phyloP scores from a whole-genome alignment of 2,329 filamentous ascomycete genomes.

The Knoxdaviesia capensis region DNA sequence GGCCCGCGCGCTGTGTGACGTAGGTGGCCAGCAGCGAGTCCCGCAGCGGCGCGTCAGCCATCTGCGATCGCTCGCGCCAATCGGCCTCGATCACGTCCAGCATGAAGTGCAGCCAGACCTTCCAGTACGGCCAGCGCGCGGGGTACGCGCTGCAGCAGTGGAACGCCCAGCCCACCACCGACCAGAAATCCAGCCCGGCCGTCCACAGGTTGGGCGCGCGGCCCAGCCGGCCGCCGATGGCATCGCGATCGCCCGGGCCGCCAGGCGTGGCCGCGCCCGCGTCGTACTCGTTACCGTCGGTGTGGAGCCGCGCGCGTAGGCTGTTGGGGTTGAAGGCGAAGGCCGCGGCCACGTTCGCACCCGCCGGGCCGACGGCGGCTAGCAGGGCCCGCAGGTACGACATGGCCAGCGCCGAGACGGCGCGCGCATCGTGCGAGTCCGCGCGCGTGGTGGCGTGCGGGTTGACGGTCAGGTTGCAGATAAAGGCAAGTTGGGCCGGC shows the following conservation, averaged over 20 bases:
- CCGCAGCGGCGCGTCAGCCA: slow-evolving; percentile 14
- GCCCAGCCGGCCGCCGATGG: slow-evolving; percentile 38
- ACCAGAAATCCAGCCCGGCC: slow-evolving; percentile 76
- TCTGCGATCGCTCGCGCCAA: slow-evolving; percentile 24
- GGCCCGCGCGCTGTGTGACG: slow-evolving; percentile 23
- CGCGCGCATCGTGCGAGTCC: slow-evolving; percentile 34
- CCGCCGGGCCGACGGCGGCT: slow-evolving; percentile 44
- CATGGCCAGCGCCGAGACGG: slow-evolving; percentile 46
- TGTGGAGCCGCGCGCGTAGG: slow-evolving; percentile 11
- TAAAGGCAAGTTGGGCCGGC: slow-evolving; percentile 51
- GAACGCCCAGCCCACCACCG: slow-evolving; percentile 76
- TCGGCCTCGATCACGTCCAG: slow-evolving; percentile 59
- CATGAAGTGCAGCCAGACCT: slow-evolving; percentile 60
- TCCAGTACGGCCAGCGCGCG: slow-evolving; percentile 65
- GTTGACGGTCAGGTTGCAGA: slow-evolving; percentile 68
- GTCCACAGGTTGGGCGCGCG: slow-evolving; percentile 48
- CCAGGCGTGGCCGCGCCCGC: slow-evolving; percentile 19
- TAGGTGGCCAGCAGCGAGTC: slow-evolving; percentile 43
- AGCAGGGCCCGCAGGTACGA: slow-evolving; percentile 50
- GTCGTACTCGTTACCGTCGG: slow-evolving; percentile 20
- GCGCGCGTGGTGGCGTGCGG: slow-evolving; percentile 60
- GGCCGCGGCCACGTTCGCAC: slow-evolving; percentile 47
- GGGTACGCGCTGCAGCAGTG: slow-evolving; percentile 63
- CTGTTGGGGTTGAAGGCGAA: slow-evolving; percentile 39
- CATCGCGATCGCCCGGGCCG: slow-evolving; percentile 25